Evolutionary conservation across 2,329 filamentous ascomycete species (phyloP).

Genomic region (Aureobasidium sp.): DNA sequence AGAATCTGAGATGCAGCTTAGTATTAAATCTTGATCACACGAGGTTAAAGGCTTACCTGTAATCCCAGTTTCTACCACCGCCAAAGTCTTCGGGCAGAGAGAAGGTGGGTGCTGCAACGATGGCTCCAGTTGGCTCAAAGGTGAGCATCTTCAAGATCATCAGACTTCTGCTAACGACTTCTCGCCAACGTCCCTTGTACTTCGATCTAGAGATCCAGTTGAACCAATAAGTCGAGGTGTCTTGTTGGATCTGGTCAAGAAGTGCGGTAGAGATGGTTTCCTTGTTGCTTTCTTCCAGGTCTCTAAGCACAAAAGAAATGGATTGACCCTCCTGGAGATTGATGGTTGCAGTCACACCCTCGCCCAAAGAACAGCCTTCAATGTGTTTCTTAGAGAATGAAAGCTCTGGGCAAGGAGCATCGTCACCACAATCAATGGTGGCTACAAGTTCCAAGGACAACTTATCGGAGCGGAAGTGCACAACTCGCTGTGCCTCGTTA

Average conservation of each 20-base stretch:
- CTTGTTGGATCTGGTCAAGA: slow-evolving; percentile 57
- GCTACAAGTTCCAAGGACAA: slow-evolving; percentile 61
- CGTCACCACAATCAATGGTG: slow-evolving; percentile 55
- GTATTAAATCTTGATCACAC: no score
- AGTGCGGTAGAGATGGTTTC: slow-evolving; percentile 53
- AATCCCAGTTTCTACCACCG: slow-evolving; percentile 58
- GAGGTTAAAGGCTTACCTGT: slow-evolving; percentile 26
- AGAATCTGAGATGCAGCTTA: slow-evolving; percentile 43
- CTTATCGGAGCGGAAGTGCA: slow-evolving; percentile 55
- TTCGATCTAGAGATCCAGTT: slow-evolving; percentile 65
- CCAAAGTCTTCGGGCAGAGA: slow-evolving; percentile 48
- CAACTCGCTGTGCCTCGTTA: slow-evolving; percentile 28
- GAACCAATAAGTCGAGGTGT: slow-evolving; percentile 66
- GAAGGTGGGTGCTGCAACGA: slow-evolving; percentile 69
- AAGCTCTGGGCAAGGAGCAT: slow-evolving; percentile 46
- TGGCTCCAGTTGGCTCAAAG: slow-evolving; percentile 71
- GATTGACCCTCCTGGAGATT: slow-evolving; percentile 59
- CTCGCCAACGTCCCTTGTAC: slow-evolving; percentile 66
- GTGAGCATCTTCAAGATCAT: slow-evolving; percentile 71
- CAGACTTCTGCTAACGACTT: slow-evolving; percentile 63
- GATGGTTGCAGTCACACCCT: slow-evolving; percentile 57
- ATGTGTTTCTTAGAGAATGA: slow-evolving; percentile 49
- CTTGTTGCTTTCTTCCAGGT: slow-evolving; percentile 53
- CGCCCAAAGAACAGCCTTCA: slow-evolving; percentile 46
- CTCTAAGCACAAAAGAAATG: slow-evolving; percentile 61